Base-by-base conservation (phyloP, 345 rosid genomes). In the Eutrema heterophyllum region DNA sequence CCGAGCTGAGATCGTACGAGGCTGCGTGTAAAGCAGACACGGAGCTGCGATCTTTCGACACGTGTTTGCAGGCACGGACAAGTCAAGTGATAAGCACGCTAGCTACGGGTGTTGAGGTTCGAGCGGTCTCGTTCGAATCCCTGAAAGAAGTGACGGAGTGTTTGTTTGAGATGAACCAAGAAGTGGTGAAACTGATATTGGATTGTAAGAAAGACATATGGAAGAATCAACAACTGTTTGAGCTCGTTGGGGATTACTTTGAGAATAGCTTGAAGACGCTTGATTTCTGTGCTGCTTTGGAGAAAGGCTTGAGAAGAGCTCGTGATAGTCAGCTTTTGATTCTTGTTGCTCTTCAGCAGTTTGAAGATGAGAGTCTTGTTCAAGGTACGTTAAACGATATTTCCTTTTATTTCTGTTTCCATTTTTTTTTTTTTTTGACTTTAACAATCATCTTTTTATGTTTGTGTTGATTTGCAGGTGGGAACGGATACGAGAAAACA, bases 151-250 rank as follows among this genome's bases (percentile, higher is more conserved):
- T 88, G 43, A 95, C 99, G 0, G 87, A 62, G 12, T 95, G 97
- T 75, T 86, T 95, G 21, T 56, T 95, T 57, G 93, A 92, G 82
- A 92, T 94, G 97, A 92, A 92, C 55, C 97, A 94, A 61, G 90
- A 89, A 75, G 97, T 95, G 5, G 97, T 90, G 15, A 90, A 81
- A 71, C 93, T 95, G 45, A 87, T 89, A 57, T 62, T 95, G 73
- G 89, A 88, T 43, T 88, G 97, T 73, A 89, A 92, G 96, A 85
- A 85, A 78, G 97, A 95, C 39, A 92, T 92, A 56, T 95, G 99
- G 99, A 87, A 88, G 79, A 87, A 67, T 53, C 96, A 85, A 65
- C 87, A 95, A 43, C 39, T 95, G 87, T 88, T 95, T 18, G 95
- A 92, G 61, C 88, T 92, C 3, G 97, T 95, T 0, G 96, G 92